A percentile compares a stretch with the other conserved stretches of the same genome.
Evolutionary conservation across 1,284 basidiomycete species (phyloP).

Genomic region (Heterobasidion occidentale): DNA sequence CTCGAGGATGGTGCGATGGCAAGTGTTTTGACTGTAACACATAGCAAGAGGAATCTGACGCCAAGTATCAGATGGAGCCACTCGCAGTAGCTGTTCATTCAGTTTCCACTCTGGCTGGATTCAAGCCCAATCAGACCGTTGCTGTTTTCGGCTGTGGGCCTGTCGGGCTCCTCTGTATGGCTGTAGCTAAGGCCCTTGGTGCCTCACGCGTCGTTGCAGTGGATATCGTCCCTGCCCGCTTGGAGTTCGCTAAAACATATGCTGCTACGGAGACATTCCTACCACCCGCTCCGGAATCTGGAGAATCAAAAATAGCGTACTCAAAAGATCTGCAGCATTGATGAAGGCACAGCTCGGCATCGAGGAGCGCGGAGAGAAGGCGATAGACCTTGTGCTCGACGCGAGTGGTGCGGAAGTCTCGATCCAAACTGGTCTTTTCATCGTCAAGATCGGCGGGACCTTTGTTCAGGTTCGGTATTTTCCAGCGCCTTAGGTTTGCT

Average conservation of each 20-base stretch:
- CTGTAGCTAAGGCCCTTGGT: slow-evolving; percentile 85
- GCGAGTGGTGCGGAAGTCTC: slow-evolving; percentile 87
- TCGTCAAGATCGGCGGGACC: slow-evolving; percentile 69
- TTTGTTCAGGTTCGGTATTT: slow-evolving; percentile 47
- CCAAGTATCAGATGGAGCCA: slow-evolving; percentile 73
- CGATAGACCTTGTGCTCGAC: slow-evolving; percentile 72
- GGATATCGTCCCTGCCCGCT: slow-evolving; percentile 77
- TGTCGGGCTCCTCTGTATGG: slow-evolving; percentile 89
- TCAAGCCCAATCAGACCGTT: slow-evolving; percentile 69
- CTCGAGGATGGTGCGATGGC: slow-evolving; percentile 85
- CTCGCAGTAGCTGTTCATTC: slow-evolving; percentile 90
- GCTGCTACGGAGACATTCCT: slow-evolving; percentile 82
- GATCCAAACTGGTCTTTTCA: slow-evolving; percentile 75
- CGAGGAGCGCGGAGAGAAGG: slow-evolving; percentile 46
- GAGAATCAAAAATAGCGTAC: slow-evolving; percentile 64
- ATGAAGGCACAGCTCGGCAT: slow-evolving; percentile 55
- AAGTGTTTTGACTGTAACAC: slow-evolving; percentile 10
- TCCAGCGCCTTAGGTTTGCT: not conserved
- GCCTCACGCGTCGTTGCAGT: slow-evolving; percentile 77
- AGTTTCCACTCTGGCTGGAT: slow-evolving; percentile 68
- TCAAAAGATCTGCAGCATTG: slow-evolving; percentile 57
- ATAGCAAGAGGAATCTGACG: not conserved
- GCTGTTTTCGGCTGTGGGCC: slow-evolving; percentile 88
- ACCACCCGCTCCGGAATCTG: slow-evolving; percentile 54
- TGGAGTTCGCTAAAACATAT: slow-evolving; percentile 83